Base-by-base conservation (phyloP, 2,329 filamentous ascomycete genomes). In the Diatrype stigma region DNA sequence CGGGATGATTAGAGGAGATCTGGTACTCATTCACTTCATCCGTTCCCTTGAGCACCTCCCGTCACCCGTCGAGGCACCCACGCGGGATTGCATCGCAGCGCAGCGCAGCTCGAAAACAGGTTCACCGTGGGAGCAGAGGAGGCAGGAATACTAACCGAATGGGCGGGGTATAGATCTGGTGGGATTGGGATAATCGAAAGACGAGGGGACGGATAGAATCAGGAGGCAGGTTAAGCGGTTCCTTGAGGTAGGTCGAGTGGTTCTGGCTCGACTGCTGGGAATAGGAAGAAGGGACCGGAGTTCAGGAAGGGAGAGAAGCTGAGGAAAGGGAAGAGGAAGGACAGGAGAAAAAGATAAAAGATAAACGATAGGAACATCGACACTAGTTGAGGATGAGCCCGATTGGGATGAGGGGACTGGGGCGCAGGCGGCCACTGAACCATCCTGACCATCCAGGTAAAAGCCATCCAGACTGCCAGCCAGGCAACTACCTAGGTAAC, bases 351-450 rank as follows among this genome's bases (percentile, higher is more conserved):
- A 37, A 19, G 23, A 40, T 46, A 40, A 46, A 34, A 30, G 46
- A 38, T 11, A 42, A 23, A 59, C n/a, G n/a, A n/a, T n/a, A n/a
- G n/a, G n/a, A n/a, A n/a, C n/a, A n/a, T n/a, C n/a, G n/a, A n/a
- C n/a, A n/a, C n/a, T n/a, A n/a, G n/a, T 56, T 62, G 59, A 63
- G 62, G 62, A 56, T 59, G 62, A 63, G 34, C 47, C 42, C 22
- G 49, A 57, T 58, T 12, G 62, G 60, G 63, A 60, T 60, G 56
- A 63, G 61, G 54, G 51, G 58, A 50, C n/a, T n/a, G n/a, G n/a
- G n/a, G n/a, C n/a, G n/a, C n/a, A n/a, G n/a, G n/a, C n/a, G n/a
- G n/a, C n/a, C n/a, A 58, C 51, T 58, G 55, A 52, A 56, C 47
- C 28, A 28, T 26, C 16, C 46, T 30, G 21, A 46, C 32, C 22